phyloP scores from a whole-genome alignment of 2,329 filamentous ascomycete genomes.

The Diaporthe capsici region DNA sequence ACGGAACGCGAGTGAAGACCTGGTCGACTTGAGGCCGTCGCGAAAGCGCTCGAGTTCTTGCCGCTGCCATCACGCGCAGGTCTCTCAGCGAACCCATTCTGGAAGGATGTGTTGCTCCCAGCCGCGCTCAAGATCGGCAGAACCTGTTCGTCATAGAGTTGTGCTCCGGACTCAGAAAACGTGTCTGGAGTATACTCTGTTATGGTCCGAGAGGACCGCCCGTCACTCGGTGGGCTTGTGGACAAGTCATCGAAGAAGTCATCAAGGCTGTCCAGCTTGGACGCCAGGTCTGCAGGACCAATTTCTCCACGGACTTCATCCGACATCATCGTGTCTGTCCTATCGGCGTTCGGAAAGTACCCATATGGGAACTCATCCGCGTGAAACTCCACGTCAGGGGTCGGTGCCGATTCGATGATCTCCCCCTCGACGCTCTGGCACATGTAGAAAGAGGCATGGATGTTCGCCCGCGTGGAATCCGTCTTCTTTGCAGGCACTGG shows the following conservation, averaged over 20 bases:
- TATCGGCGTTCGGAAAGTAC: constrained; percentile 79
- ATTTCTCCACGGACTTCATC: constrained; percentile 81
- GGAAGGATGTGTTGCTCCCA: constrained; percentile 76
- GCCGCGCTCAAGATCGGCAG: constrained; percentile 91
- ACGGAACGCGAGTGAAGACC: constrained; percentile 85
- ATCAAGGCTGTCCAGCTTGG: constrained; percentile 83
- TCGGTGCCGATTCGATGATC: constrained; percentile 73
- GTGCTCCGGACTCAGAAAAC: constrained; percentile 78
- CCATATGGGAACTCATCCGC: constrained; percentile 88
- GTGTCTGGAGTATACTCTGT: constrained; percentile 76
- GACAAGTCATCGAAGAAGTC: constrained; percentile 84
- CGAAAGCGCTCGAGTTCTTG: constrained; percentile 75
- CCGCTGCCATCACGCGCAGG: constrained; percentile 62
- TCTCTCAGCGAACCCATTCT: constrained; percentile 85
- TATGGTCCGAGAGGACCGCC: constrained; percentile 72
- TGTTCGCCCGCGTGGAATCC: constrained; percentile 87
- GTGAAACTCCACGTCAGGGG: constrained; percentile 93
- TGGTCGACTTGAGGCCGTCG: constrained; percentile 67
- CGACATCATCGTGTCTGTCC: constrained; percentile 93
- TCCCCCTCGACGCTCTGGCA: constrained; percentile 79
- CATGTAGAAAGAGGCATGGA: constrained; percentile 96
- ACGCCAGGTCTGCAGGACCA: constrained; percentile 86
- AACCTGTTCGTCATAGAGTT: constrained; percentile 93
- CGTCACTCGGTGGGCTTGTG: constrained; percentile 72
- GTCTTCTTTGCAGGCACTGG: constrained; percentile 93